Percentiles rank a stretch among this genome's conserved stretches.
These are phyloP conservation scores for Stipa capillata DNA, from an alignment of 176 grass and related monocot genomes.

Conservation along the genomic window DNA sequence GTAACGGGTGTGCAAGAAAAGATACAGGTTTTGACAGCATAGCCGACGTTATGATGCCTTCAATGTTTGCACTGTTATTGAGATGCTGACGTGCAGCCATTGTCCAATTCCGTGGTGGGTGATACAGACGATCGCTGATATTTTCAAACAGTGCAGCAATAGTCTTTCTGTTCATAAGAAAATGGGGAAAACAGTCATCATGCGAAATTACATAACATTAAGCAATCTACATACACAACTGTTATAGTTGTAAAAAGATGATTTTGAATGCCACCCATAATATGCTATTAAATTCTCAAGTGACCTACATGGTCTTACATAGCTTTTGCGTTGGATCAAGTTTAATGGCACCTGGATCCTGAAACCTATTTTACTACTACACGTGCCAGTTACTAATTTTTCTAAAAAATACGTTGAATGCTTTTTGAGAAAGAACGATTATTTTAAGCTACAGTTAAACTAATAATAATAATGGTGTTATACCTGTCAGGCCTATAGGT, in stretches of 20 bases:
- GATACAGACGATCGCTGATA: slow-evolving; percentile 61
- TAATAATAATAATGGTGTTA: slow-evolving; percentile 1
- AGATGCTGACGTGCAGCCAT: slow-evolving; percentile 57
- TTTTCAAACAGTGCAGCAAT: slow-evolving; percentile 58
- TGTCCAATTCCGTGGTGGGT: slow-evolving; percentile 86
- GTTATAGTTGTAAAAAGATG: neutral
- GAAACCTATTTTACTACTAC: neutral
- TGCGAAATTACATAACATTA: slow-evolving; percentile 5
- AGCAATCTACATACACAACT: neutral
- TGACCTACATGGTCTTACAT: neutral
- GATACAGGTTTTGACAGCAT: slow-evolving; percentile 59
- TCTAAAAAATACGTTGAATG: neutral
- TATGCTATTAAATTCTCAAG: neutral
- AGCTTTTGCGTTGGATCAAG: neutral
- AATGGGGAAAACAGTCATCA: neutral
- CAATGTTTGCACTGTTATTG: slow-evolving; percentile 51
- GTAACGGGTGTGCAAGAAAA: slow-evolving; percentile 75
- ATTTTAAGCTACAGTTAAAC: neutral
- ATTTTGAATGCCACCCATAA: neutral
- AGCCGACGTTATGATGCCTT: slow-evolving; percentile 44
- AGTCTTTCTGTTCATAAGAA: slow-evolving; percentile 61
- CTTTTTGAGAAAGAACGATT: neutral
- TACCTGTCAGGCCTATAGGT: slow-evolving; percentile 98
- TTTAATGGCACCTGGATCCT: neutral
- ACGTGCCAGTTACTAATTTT: neutral